Conservation (phyloP, 345 rosid species). For the Brassica rapa region DNA sequence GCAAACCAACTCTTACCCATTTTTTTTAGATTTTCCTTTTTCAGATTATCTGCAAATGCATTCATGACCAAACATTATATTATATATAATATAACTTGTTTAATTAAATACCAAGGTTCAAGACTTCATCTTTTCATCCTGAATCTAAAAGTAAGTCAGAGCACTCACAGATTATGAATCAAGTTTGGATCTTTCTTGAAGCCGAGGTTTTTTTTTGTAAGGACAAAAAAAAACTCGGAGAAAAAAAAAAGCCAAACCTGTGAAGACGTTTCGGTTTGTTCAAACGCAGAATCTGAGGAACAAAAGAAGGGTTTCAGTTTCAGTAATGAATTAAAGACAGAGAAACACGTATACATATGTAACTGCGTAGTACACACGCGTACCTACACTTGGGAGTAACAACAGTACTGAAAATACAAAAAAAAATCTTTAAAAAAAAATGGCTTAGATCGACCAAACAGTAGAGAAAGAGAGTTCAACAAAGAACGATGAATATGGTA, state of each 20-base stretch:
- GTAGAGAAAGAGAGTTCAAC: constrained; percentile 6
- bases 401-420: neutral
- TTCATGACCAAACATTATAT: neutral
- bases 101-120: neutral
- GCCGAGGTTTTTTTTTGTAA: constrained; percentile 24
- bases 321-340: constrained; percentile 22
- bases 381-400: constrained; percentile 28
- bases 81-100: neutral
- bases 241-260: constrained; percentile 17
- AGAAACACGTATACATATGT: constrained; percentile 17
- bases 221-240: constrained; percentile 34
- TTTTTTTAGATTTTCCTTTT: constrained; percentile 3
- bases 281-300: constrained; percentile 28
- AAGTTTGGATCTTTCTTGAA: constrained; percentile 29
- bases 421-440: neutral
- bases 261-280: constrained; percentile 23
- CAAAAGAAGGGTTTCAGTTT: neutral
- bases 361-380: constrained; percentile 32
- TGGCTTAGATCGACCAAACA: neutral
- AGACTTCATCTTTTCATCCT: neutral
- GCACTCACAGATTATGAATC: constrained; percentile 29
- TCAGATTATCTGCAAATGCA: constrained; percentile 27
- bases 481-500: constrained; percentile 13
- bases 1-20: constrained; percentile 92
- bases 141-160: constrained; percentile 13